Percentiles rank a stretch among this genome's conserved stretches.
phyloP scores from a whole-genome alignment of 306 rosid genomes.

The Acacia acuminata region DNA sequence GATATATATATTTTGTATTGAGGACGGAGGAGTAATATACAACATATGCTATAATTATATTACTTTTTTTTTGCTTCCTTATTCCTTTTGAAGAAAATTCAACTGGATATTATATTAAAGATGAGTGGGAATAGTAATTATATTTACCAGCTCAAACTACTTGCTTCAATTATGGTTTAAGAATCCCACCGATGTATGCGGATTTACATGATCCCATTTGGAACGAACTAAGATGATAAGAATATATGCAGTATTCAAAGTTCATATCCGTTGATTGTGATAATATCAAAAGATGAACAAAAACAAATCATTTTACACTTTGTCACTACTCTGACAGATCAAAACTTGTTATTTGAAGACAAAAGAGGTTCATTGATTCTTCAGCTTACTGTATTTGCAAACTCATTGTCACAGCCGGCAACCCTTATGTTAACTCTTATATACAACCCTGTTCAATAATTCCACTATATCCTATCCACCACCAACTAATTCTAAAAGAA shows the following conservation, averaged over 20 bases:
- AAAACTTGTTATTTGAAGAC: background rate
- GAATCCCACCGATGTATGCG: background rate
- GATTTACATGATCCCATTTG: background rate
- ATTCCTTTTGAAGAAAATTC: rapidly evolving
- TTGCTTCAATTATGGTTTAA: background rate
- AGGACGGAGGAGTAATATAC: too few species aligned
- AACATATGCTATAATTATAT: too few species aligned
- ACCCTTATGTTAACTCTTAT: background rate
- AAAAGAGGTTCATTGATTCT: background rate
- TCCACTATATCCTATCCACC: background rate
- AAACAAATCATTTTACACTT: too few species aligned
- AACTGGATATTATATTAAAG: too few species aligned
- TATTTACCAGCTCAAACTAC: background rate
- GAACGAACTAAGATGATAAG: background rate
- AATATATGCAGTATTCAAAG: too few species aligned
- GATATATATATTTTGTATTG: too few species aligned
- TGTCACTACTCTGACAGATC: background rate
- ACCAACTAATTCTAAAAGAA: too few species aligned
- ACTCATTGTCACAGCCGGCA: background rate
- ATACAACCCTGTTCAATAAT: background rate
- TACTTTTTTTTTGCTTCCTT: too few species aligned
- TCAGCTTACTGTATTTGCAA: background rate
- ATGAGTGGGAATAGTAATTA: too few species aligned
- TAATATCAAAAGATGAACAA: background rate
- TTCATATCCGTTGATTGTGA: background rate